These are phyloP conservation scores for Neckera pumila DNA, from an alignment of 225 moss, liverwort and hornwort species.

Conservation along the genomic window DNA sequence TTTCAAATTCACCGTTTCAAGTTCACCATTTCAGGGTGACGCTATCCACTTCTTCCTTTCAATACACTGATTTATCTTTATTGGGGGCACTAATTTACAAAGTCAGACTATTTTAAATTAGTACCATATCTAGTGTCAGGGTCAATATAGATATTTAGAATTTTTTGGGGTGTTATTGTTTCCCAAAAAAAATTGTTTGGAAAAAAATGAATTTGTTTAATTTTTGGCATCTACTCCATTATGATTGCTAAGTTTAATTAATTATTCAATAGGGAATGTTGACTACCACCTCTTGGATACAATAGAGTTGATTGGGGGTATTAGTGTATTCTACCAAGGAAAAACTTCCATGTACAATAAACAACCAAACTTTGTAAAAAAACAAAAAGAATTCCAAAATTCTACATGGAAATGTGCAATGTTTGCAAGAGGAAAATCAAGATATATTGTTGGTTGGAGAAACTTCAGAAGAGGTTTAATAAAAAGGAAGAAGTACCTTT, in stretches of 20 bases:
- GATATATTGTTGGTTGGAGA: fast-evolving
- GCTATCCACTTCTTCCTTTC: background rate
- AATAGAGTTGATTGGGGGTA: background rate
- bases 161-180: background rate
- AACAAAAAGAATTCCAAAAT: background rate
- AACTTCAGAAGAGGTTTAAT: background rate
- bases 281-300: fast-evolving
- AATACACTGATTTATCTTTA: background rate
- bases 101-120: background rate
- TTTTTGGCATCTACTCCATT: fast-evolving
- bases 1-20: background rate
- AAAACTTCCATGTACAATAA: background rate
- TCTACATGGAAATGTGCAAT: background rate
- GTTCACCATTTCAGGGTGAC: background rate
- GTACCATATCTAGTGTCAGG: fast-evolving
- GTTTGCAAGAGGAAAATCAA: background rate
- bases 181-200: too few relatives aligned
- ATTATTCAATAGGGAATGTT: background rate
- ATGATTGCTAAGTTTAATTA: too few relatives aligned
- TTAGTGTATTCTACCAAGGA: too few relatives aligned
- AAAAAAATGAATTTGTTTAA: fast-evolving
- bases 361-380: fast-evolving
- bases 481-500: background rate
- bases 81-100: fast-evolving
- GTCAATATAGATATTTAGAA: background rate